Evolutionary conservation across 2,329 filamentous ascomycete species (phyloP).

Genomic region (Xylaria multiplex): DNA sequence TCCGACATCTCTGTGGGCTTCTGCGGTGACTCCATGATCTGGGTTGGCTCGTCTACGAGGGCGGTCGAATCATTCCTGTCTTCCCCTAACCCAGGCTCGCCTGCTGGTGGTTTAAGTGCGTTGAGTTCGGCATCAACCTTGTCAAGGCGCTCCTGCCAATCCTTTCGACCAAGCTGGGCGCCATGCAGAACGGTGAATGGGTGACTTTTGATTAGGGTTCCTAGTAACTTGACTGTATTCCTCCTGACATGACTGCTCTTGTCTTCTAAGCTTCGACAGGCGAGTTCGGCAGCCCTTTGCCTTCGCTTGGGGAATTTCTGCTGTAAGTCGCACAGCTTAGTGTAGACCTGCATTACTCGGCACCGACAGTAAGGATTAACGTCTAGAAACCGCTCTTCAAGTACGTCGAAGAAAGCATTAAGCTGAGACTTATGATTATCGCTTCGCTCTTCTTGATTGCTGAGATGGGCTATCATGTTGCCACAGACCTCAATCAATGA

Average conservation of each 20-base stretch:
- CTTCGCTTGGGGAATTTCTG: constrained; percentile 94
- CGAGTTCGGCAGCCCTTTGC: constrained; percentile 86
- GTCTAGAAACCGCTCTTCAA: constrained; percentile 95
- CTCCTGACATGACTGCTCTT: constrained; percentile 97
- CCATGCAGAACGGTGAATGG: constrained; percentile 94
- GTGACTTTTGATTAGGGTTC: constrained; percentile 89
- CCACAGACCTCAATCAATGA: constrained; percentile 97
- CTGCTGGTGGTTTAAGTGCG: constrained; percentile 80
- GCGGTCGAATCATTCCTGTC: constrained; percentile 72
- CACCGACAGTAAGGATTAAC: constrained; percentile 96
- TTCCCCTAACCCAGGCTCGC: constrained; percentile 76
- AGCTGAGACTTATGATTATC: constrained; percentile 96
- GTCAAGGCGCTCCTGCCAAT: constrained; percentile 86
- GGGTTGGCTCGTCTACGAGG: constrained; percentile 88
- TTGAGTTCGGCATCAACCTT: constrained; percentile 85
- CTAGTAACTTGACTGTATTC: constrained; percentile 93
- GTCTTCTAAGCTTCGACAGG: constrained; percentile 89
- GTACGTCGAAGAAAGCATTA: constrained; percentile 94
- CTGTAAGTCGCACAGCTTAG: constrained; percentile 91
- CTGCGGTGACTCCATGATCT: constrained; percentile 69
- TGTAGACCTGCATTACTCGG: constrained; percentile 90
- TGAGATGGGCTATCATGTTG: constrained; percentile 91
- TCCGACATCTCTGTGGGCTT: constrained; percentile 71
- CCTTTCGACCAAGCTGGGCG: constrained; percentile 82
- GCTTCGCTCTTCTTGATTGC: constrained; percentile 87